Base-by-base conservation (phyloP, 202 grass and related monocot genomes). In the Eragrostis tef region DNA sequence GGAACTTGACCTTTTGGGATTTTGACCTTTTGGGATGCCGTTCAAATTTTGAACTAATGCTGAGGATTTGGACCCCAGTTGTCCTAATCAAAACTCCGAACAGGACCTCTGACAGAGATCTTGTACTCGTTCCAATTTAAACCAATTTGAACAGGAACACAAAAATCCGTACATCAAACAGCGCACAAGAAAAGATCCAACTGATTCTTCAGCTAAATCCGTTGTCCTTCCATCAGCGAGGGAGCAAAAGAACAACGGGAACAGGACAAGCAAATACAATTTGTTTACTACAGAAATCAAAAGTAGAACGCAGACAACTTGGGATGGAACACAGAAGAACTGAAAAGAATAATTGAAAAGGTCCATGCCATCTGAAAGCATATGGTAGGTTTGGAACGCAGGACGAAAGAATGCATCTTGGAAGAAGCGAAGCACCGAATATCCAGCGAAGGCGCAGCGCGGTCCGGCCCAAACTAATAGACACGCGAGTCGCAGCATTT, bases 121-220 rank as follows among this genome's bases (percentile, higher is more conserved):
- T 3, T 67, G 31, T 26, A 70, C 64, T 17, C 34, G 43, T 15
- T 47, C 24, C 71, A 51, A 81, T 69, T 51, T 29, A 20, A 50
- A 49, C 25, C 71, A 54, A 87, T 64, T 56, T 77, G 56, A 64
- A 70, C 19, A 45, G 47, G 20, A 80, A 64, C 26, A 9, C 21
- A 77, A 66, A 67, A 61, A 67, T 2, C 45, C 41, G 43, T 48
- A 80, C 46, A 9, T 24, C 16, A 31, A 14, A 50, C 16, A 15
- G 49, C 9, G 42, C n/a, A 13, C 14, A 66, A 53, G 82, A 31
- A 44, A 21, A 36, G 14, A 77, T 0, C 8, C 6, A 7, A 59
- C 41, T 4, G n/a, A 46, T 72, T 24, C 13, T 71, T 5, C 20
- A 17, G 13, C 36, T 26, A 54, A 20, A 67, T 52, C 15, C 21